These are phyloP conservation scores for Botryobasidium botryosum DNA, from an alignment of 768 basidiomycete genomes.

Conservation along the genomic window DNA sequence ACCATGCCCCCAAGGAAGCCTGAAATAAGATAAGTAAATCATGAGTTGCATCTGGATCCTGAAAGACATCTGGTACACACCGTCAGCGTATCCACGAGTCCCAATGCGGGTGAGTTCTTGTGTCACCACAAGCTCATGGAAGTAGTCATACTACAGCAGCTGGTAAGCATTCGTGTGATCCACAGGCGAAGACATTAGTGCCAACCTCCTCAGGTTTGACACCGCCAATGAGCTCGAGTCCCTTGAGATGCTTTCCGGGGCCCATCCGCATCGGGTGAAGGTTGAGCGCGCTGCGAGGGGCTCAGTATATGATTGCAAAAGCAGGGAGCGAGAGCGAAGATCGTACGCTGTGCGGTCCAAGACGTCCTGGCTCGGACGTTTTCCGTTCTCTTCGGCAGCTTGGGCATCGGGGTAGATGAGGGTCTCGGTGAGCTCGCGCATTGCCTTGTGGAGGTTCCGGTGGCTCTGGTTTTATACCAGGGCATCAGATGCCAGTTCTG, in stretches of 20 bases:
- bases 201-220: slow-evolving; percentile 57
- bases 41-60: slow-evolving; percentile 4
- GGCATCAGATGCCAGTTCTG: slow-evolving; percentile 1
- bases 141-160: slow-evolving; percentile 51
- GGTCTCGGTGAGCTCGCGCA: slow-evolving; percentile 61
- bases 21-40: background rate
- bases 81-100: slow-evolving; percentile 67
- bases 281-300: slow-evolving; percentile 28
- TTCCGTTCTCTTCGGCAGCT: slow-evolving; percentile 71
- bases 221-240: slow-evolving; percentile 56
- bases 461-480: slow-evolving; percentile 46
- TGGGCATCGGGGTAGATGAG: slow-evolving; percentile 60
- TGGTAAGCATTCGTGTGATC: background rate
- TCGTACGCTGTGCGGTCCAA: slow-evolving; percentile 74
- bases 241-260: slow-evolving; percentile 75
- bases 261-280: slow-evolving; percentile 86
- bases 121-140: slow-evolving; percentile 68
- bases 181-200: background rate
- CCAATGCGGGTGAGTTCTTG: slow-evolving; percentile 60
- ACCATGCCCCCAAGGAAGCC: slow-evolving; percentile 44
- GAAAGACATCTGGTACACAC: slow-evolving; percentile 20
- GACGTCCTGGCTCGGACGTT: slow-evolving; percentile 68
- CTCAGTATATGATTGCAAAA: background rate
- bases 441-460: slow-evolving; percentile 51
- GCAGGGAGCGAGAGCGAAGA: slow-evolving; percentile 20